Base-by-base conservation (phyloP, 2,329 filamentous ascomycete genomes). In the Stachybotrys chlorohalonatus region DNA sequence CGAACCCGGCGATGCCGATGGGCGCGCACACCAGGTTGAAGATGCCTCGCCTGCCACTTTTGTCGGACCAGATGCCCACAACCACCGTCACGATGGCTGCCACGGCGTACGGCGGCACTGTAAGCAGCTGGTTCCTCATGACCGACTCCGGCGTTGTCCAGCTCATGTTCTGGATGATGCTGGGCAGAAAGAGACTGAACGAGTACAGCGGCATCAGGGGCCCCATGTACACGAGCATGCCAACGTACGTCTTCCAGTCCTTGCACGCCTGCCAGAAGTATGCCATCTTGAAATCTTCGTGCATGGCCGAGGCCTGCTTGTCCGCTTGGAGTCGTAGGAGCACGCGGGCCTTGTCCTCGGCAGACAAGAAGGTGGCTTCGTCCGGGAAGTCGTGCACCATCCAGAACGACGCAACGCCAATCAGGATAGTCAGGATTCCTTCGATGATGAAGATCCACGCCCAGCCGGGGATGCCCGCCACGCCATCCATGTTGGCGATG, bases 221-320 rank as follows among this genome's bases (percentile, higher is more conserved):
- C 1, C 89, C 89, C 84, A 90, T 90, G 67, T 91, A 94, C 56
- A 93, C 85, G 49, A 88, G 69, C 68, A 89, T 87, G 11, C 82
- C 86, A 1, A 80, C 74, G 70, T 84, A 94, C 17, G 87, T 95
- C 75, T 95, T 95, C 86, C 89, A 95, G 66, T 95, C 90, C 55
- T 80, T 85, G 16, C 93, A 62, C 7, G 84, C 84, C 11, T 82
- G 79, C 80, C 83, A 89, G 56, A 94, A 78, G 66, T 90, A 91
- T 4, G 74, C 72, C 74, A 83, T 83, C 60, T 85, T 83, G 72
- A 92, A 94, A 11, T 84, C 76, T 66, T 95, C 90, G 59, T 88
- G 83, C 58, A 84, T 78, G 1, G 87, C 87, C n/a, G 83, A 87
- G 9, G 82, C 77, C 68, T 95, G 90, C 60, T 89, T 77, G 66